Evolutionary conservation across 2,329 filamentous ascomycete genomes (phyloP), one percentile per base, ranked within the genome.

Genomic region (Botryosphaeria agaves): DNA sequence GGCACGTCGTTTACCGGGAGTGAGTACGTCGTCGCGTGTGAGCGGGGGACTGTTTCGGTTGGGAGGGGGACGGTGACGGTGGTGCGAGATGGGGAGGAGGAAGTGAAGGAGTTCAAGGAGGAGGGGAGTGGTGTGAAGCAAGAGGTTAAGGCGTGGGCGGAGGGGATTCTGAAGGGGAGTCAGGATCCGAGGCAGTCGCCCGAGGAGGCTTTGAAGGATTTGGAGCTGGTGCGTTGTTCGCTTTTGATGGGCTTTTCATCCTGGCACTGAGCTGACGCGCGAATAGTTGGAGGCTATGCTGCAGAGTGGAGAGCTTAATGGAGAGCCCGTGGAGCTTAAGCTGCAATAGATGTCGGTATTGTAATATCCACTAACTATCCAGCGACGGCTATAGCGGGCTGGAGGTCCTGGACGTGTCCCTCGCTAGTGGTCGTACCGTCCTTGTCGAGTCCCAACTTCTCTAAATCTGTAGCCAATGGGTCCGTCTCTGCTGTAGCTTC

Each of bases 131-230:
- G 67, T 6, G 70, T 78, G 3, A 57, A 55, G 35, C 62, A 67
- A 31, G 73, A 78, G 49, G 61, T 77, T 6, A 58, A 59, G 36
- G 70, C 66, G 4, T 78, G 71, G 68, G 72, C 61, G 0, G 57
- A 65, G 48, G 56, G 59, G 7, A 41, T 77, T 20, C 41, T 49
- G 2, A 48, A 51, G 7, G 68, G 68, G 12, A 52, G 51, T 36
- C 48, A 51, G 9, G 59, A 74, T 39, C 45, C 54, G n/a, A 51
- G 56, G 38, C 68, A 73, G 49, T 55, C 54, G 6, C 61, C 66
- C 0, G 62, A 72, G 43, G 59, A 72, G 52, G 72, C 71, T 0
- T 45, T 76, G 41, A 61, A 53, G 5, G 73, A 78, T 49, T 44
- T 78, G 37, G 66, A 74, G 49, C 51, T 77, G 37, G 41, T 73